Percentiles rank a stretch among this genome's conserved stretches.
phyloP scores from a whole-genome alignment of 106 monocot genomes.

The Dioscorea alata region DNA sequence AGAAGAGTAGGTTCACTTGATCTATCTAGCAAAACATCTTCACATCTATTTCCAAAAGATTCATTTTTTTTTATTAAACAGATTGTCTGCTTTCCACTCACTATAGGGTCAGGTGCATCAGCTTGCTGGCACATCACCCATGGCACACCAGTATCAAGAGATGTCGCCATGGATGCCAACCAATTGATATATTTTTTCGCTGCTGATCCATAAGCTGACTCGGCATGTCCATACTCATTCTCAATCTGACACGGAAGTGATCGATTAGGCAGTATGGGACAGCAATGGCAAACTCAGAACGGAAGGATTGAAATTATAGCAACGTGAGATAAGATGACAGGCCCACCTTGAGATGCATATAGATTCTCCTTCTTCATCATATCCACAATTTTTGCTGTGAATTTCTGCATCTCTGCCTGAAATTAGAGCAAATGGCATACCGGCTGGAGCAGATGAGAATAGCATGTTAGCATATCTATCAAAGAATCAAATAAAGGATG shows the following conservation, averaged over 20 bases:
- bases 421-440: not conserved
- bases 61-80: not conserved
- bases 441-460: not conserved
- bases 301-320: not conserved
- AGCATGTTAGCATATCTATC: not conserved
- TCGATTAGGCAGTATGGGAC: not conserved
- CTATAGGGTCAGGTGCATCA: constrained; percentile 89
- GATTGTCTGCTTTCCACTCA: constrained; percentile 18
- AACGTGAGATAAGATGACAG: constrained; percentile 92
- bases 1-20: too few species aligned
- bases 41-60: too few species aligned
- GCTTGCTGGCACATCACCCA: constrained; percentile 97
- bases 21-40: too few species aligned
- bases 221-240: constrained; percentile 92
- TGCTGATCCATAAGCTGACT: constrained; percentile 53
- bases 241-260: constrained; percentile 54
- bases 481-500: not conserved
- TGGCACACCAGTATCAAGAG: constrained; percentile 82
- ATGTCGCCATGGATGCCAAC: constrained; percentile 76
- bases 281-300: not conserved
- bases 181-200: constrained; percentile 71
- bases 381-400: constrained; percentile 80
- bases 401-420: constrained; percentile 82
- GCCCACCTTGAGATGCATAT: constrained; percentile 95
- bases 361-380: constrained; percentile 82